These are phyloP conservation scores for Rheum nobile DNA, from an alignment of 148 eudicot species.

Conservation along the genomic window DNA sequence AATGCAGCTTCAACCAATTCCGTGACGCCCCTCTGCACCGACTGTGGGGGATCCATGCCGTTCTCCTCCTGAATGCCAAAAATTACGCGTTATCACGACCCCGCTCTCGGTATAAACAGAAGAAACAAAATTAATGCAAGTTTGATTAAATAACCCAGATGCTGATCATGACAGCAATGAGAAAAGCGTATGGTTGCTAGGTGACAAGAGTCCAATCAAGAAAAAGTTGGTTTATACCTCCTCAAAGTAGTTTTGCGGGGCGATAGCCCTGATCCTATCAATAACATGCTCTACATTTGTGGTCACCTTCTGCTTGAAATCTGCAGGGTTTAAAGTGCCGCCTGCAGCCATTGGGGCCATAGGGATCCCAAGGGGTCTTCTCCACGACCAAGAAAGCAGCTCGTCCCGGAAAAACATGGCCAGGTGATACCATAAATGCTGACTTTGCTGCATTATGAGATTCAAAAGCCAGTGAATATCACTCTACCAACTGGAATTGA, in stretches of 20 bases:
- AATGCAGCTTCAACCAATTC: slow-evolving; percentile 93
- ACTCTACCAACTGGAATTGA: background rate
- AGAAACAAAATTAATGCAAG: background rate
- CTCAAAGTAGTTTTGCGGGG: slow-evolving; percentile 75
- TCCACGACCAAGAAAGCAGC: slow-evolving; percentile 95
- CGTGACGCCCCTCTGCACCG: slow-evolving; percentile 86
- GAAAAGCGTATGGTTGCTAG: background rate
- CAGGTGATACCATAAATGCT: slow-evolving; percentile 90
- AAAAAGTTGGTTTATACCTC: slow-evolving; percentile 32
- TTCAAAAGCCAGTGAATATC: background rate
- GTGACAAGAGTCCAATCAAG: background rate
- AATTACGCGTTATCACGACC: background rate
- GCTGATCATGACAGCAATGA: too few species aligned
- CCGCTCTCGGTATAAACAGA: background rate
- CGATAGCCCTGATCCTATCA: slow-evolving; percentile 50
- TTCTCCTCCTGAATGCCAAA: slow-evolving; percentile 62
- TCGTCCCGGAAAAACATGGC: slow-evolving; percentile 99
- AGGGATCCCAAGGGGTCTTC: slow-evolving; percentile 90
- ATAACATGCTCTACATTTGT: slow-evolving; percentile 76
- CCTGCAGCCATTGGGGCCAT: slow-evolving; percentile 66
- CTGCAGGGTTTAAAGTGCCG: slow-evolving; percentile 60
- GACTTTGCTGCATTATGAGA: slow-evolving; percentile 61
- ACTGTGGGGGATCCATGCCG: slow-evolving; percentile 73
- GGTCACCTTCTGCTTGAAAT: slow-evolving; percentile 75
- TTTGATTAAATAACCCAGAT: background rate